Conservation (phyloP, 2,329 filamentous ascomycete genomes). For the Aspergillus terreus region DNA sequence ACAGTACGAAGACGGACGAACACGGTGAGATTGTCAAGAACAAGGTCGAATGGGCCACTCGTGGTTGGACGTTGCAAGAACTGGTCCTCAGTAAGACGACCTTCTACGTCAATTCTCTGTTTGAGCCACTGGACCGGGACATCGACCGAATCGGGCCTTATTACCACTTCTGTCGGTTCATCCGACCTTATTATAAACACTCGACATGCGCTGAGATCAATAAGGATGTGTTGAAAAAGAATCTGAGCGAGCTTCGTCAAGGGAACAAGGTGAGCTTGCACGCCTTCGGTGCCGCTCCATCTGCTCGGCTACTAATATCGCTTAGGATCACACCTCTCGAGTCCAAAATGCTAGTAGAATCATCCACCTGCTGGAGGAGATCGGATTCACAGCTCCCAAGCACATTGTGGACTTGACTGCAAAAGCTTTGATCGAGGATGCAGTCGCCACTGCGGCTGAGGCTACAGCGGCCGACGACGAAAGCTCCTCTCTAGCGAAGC, state of each 20-base stretch:
- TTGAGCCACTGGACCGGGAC: constrained; percentile 24
- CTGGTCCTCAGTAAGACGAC: constrained; percentile 31
- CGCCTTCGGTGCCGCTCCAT: not conserved
- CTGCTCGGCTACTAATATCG: not conserved
- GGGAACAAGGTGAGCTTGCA: not conserved
- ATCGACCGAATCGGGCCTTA: constrained; percentile 29
- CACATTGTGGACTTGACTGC: not conserved
- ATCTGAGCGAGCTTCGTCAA: not conserved
- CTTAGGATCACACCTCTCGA: not conserved
- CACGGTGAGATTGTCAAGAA: not conserved
- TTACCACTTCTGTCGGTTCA: constrained; percentile 29
- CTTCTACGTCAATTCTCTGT: constrained; percentile 31
- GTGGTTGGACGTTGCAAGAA: constrained; percentile 22
- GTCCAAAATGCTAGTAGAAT: not conserved
- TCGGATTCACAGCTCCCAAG: not conserved
- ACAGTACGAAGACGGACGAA: too few relatives aligned
- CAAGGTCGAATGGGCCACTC: constrained; percentile 16
- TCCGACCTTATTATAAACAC: constrained; percentile 8
- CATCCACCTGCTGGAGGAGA: not conserved
- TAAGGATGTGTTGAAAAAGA: not conserved
- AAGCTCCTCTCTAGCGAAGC: too few relatives aligned
- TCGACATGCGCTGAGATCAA: not conserved
- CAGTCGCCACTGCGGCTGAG: not conserved
- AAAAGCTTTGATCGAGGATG: not conserved
- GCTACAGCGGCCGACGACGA: not conserved